Evolutionary conservation across 768 basidiomycete species (phyloP).

Genomic region (Tricholoma matsutake): DNA sequence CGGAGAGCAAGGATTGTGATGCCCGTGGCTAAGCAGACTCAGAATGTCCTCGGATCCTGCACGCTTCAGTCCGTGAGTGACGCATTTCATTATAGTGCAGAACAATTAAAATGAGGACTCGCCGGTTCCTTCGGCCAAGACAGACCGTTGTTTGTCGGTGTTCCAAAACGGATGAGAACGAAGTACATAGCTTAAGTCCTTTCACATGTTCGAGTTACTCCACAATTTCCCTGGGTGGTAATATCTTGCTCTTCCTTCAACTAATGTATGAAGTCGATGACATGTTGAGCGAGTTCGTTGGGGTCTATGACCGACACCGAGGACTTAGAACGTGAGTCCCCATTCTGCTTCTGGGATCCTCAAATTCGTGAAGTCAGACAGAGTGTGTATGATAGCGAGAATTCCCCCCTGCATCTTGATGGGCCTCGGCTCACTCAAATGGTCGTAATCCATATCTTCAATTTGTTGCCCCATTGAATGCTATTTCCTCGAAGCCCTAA

Average conservation of each 20-base stretch:
- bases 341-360: conserved; percentile 1
- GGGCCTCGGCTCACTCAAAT: neutral
- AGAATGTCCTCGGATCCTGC: neutral
- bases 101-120: neutral
- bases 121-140: neutral
- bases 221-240: neutral
- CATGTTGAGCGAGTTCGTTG: neutral
- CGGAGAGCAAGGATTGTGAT: neutral
- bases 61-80: neutral
- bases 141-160: neutral
- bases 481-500: neutral
- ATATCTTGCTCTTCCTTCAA: neutral
- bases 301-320: neutral
- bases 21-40: neutral
- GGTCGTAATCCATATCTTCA: neutral
- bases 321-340: conserved; percentile 1
- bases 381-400: neutral
- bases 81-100: neutral
- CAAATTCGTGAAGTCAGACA: neutral
- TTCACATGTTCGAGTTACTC: neutral
- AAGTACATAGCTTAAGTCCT: neutral
- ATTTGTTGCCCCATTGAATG: neutral
- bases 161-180: neutral
- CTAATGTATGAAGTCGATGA: neutral
- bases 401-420: neutral